phyloP scores from a whole-genome alignment of 495 filamentous ascomycete genomes.

The Neurospora sp. region DNA sequence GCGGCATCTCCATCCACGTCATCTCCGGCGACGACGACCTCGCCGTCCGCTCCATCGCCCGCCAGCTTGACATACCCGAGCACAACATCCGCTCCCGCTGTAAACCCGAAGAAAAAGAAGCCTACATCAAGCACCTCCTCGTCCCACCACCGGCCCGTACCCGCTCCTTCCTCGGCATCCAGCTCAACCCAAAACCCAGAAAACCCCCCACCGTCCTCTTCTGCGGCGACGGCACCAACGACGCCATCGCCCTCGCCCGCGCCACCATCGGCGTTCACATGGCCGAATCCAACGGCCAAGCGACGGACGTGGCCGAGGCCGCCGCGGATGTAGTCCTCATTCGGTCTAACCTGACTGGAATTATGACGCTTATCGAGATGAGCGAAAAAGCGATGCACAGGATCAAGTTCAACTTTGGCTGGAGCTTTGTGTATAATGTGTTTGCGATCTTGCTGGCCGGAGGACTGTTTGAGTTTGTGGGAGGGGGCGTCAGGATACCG shows the following conservation, averaged over 20 bases:
- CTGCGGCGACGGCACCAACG: constrained; percentile 73
- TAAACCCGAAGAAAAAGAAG: constrained; percentile 52
- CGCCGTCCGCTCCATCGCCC: constrained; percentile 46
- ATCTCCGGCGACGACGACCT: constrained; percentile 60
- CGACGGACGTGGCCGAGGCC: constrained; percentile 53
- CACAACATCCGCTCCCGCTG: constrained; percentile 39
- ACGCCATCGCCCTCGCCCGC: constrained; percentile 61
- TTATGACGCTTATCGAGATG: constrained; percentile 50
- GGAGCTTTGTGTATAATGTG: constrained; percentile 65
- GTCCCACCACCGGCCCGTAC: background rate
- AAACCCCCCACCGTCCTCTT: constrained; percentile 46
- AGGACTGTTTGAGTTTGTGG: constrained; percentile 44
- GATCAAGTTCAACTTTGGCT: constrained; percentile 62
- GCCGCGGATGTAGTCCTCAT: constrained; percentile 65
- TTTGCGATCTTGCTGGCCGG: constrained; percentile 61
- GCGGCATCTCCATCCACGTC: constrained; percentile 50
- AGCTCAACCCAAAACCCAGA: background rate
- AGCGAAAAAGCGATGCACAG: constrained; percentile 44
- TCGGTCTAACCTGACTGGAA: constrained; percentile 39
- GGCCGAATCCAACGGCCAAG: constrained; percentile 42
- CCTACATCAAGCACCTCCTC: constrained; percentile 42
- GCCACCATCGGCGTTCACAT: constrained; percentile 56
- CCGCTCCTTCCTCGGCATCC: background rate
- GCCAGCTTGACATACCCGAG: constrained; percentile 40
- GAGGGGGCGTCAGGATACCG: constrained; percentile 44